Percentiles rank a stretch among this genome's conserved stretches.
Evolutionary conservation across 805 yeast genomes (phyloP).

Genomic region (Debaryomyces castellii): DNA sequence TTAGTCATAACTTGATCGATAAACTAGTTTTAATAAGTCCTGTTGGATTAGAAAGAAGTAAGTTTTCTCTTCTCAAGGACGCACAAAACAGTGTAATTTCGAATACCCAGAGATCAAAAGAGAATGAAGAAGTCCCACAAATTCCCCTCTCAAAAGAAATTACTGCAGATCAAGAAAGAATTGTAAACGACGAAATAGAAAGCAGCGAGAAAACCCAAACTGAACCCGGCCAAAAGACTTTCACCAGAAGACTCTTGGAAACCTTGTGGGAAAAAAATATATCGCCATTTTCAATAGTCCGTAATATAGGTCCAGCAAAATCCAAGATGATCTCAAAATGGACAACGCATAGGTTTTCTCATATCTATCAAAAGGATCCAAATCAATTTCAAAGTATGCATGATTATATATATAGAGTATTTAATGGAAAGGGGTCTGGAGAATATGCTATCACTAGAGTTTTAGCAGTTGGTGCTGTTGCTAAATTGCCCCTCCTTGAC

Average conservation of each 20-base stretch:
- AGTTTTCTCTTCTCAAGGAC: slow-evolving; percentile 26
- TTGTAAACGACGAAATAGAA: slow-evolving; percentile 12
- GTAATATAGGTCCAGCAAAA: slow-evolving; percentile 56
- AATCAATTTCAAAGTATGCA: slow-evolving; percentile 41
- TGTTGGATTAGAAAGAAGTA: slow-evolving; percentile 41
- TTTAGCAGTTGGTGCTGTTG: slow-evolving; percentile 57
- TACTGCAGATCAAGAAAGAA: slow-evolving; percentile 25
- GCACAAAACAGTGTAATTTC: slow-evolving; percentile 11
- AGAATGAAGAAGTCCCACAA: slow-evolving; percentile 14
- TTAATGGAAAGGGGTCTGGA: slow-evolving; percentile 60
- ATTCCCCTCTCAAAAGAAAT: slow-evolving; percentile 14
- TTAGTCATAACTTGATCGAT: slow-evolving; percentile 24
- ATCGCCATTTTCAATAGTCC: slow-evolving; percentile 55
- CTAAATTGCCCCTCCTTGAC: slow-evolving; percentile 56
- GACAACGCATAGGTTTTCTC: slow-evolving; percentile 50
- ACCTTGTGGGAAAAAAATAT: slow-evolving; percentile 52
- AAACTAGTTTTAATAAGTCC: slow-evolving; percentile 43
- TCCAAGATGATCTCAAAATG: slow-evolving; percentile 52
- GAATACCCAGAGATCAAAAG: slow-evolving; percentile 7
- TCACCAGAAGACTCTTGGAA: slow-evolving; percentile 26
- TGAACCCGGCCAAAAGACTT: slow-evolving; percentile 11
- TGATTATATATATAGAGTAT: slow-evolving; percentile 52
- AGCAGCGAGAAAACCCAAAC: background rate
- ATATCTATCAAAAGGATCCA: slow-evolving; percentile 34
- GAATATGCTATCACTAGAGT: slow-evolving; percentile 63